These are phyloP conservation scores for Trichoderma harzianum DNA, from an alignment of 2,329 filamentous ascomycete genomes.

Conservation along the genomic window DNA sequence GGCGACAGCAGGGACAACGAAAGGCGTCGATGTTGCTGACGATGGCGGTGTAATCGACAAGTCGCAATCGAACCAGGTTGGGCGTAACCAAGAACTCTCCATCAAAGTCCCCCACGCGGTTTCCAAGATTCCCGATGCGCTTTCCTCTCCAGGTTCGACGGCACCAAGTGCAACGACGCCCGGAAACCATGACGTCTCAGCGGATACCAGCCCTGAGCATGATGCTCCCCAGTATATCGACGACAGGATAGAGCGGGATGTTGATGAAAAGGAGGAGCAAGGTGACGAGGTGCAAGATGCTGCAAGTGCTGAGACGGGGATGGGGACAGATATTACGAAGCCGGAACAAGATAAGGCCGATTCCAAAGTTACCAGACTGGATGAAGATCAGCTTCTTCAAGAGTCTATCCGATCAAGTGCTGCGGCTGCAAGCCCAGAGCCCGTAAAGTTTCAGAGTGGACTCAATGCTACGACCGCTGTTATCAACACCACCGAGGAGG, in stretches of 20 bases:
- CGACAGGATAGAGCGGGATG: slow-evolving; percentile 7
- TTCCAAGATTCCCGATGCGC: slow-evolving; percentile 39
- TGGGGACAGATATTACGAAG: slow-evolving; percentile 24
- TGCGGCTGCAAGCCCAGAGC: slow-evolving; percentile 21
- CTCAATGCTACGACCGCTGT: slow-evolving; percentile 5
- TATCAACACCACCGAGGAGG: slow-evolving; percentile 10
- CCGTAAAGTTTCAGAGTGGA: slow-evolving; percentile 1
- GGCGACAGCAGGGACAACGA: slow-evolving; percentile 1
- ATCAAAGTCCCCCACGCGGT: slow-evolving; percentile 29
- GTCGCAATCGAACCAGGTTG: not conserved
- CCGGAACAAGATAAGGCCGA: not conserved
- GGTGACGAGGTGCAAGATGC: slow-evolving; percentile 24
- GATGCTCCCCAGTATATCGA: slow-evolving; percentile 58
- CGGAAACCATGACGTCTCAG: slow-evolving; percentile 62
- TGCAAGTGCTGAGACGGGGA: not conserved
- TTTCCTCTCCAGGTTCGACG: slow-evolving; percentile 62
- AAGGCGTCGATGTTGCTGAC: not conserved
- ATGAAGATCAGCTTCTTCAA: slow-evolving; percentile 42
- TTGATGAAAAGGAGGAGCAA: slow-evolving; percentile 39
- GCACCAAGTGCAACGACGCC: slow-evolving; percentile 72
- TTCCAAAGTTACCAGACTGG: slow-evolving; percentile 29
- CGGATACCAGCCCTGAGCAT: slow-evolving; percentile 71
- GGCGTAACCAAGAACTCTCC: slow-evolving; percentile 22
- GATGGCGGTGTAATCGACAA: not conserved
- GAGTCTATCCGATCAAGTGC: slow-evolving; percentile 38